These are phyloP conservation scores for Colletotrichum sp. DNA, from an alignment of 2,329 filamentous ascomycete species.

Conservation along the genomic window DNA sequence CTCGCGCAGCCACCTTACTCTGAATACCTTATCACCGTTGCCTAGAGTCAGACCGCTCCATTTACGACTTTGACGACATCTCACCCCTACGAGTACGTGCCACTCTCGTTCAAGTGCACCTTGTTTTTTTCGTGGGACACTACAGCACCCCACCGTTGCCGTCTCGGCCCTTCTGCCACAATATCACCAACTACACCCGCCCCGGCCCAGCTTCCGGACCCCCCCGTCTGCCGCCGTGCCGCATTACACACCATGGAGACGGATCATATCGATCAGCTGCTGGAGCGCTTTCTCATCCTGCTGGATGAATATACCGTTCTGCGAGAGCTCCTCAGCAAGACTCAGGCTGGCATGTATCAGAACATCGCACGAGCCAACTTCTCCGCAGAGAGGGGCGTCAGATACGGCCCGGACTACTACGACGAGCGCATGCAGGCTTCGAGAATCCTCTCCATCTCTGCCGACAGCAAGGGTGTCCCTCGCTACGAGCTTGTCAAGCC, in stretches of 20 bases:
- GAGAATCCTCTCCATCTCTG: constrained; percentile 43
- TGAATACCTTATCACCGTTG: neutral
- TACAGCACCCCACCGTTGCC: neutral
- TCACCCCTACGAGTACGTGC: neutral
- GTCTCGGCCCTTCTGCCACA: neutral
- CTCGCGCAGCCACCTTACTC: neutral
- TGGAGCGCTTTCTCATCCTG: constrained; percentile 69
- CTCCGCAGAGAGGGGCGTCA: constrained; percentile 63
- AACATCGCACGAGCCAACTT: constrained; percentile 79
- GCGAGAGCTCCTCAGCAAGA: constrained; percentile 55
- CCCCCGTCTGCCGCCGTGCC: neutral
- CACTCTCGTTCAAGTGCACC: neutral
- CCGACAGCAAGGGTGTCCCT: constrained; percentile 16
- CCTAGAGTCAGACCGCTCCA: neutral
- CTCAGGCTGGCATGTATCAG: constrained; percentile 62
- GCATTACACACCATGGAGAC: constrained; percentile 12
- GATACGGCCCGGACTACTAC: constrained; percentile 74
- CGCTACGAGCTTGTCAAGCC: constrained; percentile 26
- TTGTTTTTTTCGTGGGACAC: neutral
- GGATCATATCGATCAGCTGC: constrained; percentile 62
- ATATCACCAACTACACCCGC: neutral
- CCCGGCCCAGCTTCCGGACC: neutral
- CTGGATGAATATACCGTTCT: constrained; percentile 71
- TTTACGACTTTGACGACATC: neutral
- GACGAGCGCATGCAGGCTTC: constrained; percentile 75